Evolutionary conservation across 179 eudicot species (phyloP).

Genomic region (Gypsophila paniculata): DNA sequence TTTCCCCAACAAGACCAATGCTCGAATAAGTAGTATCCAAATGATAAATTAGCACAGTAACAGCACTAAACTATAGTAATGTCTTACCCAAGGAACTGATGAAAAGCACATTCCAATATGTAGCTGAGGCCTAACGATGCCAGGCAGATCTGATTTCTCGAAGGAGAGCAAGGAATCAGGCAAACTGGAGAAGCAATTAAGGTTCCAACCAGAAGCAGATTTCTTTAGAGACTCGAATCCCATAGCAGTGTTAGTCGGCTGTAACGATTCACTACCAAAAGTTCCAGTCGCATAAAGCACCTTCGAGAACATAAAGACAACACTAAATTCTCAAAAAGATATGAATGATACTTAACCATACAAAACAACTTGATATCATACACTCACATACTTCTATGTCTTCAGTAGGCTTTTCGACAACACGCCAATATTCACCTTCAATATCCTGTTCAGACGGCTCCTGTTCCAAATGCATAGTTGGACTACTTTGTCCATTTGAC

Average conservation of each 20-base stretch:
- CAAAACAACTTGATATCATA: conserved; percentile 9
- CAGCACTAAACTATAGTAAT: conserved; percentile 2
- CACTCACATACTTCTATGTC: conserved; percentile 63
- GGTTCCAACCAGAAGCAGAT: conserved; percentile 55
- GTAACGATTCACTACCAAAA: conserved; percentile 38
- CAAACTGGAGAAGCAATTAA: conserved; percentile 50
- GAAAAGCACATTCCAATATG: conserved; percentile 90
- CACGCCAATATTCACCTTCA: conserved; percentile 85
- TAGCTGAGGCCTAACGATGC: conserved; percentile 45
- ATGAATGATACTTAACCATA: neutral
- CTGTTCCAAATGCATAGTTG: conserved; percentile 19
- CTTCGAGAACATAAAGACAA: conserved; percentile 32
- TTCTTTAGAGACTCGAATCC: conserved; percentile 31
- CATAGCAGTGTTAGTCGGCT: conserved; percentile 20
- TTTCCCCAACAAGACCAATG: neutral
- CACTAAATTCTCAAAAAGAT: conserved; percentile 15
- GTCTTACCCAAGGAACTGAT: conserved; percentile 76
- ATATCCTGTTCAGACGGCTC: conserved; percentile 47
- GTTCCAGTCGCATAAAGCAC: conserved; percentile 51
- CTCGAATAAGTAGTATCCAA: neutral
- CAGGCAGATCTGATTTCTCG: conserved; percentile 39
- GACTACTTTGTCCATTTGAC: conserved; percentile 21
- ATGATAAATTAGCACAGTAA: neutral
- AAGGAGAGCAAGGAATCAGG: conserved; percentile 74
- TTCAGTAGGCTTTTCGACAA: conserved; percentile 62